These are phyloP conservation scores for Paracoccidioides lutzii DNA, from an alignment of 2,329 filamentous ascomycete genomes.

Conservation along the genomic window DNA sequence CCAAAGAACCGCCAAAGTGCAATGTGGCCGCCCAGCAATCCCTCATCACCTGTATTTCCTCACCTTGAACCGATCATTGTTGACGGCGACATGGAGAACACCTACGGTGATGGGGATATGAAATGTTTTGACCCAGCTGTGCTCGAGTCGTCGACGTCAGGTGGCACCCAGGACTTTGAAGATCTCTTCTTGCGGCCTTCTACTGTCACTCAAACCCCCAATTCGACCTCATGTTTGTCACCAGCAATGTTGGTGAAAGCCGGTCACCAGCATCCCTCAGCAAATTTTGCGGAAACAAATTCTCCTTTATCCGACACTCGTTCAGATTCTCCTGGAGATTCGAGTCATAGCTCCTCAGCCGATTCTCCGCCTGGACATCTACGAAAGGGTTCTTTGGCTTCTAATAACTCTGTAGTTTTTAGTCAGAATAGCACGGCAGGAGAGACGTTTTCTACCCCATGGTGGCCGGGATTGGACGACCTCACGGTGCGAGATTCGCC, in stretches of 20 bases:
- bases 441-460: constrained; percentile 20
- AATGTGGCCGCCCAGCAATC: constrained; percentile 25
- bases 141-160: constrained; percentile 24
- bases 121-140: constrained; percentile 30
- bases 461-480: constrained; percentile 27
- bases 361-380: constrained; percentile 30
- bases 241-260: constrained; percentile 16
- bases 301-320: constrained; percentile 26
- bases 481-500: constrained; percentile 27
- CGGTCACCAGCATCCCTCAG: constrained; percentile 2
- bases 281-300: constrained; percentile 15
- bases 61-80: constrained; percentile 30
- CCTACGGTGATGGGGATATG: constrained; percentile 30
- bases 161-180: constrained; percentile 31
- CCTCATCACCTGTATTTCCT: constrained; percentile 27
- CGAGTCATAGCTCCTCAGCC: constrained; percentile 31
- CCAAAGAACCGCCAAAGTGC: background rate
- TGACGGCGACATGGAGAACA: constrained; percentile 31
- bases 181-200: constrained; percentile 27
- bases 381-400: constrained; percentile 29
- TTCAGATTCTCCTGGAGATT: constrained; percentile 34
- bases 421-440: constrained; percentile 7
- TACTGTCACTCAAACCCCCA: constrained; percentile 18
- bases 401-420: constrained; percentile 28
- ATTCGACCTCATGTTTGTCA: constrained; percentile 20